Percentiles rank a stretch among this genome's conserved stretches.
Evolutionary conservation across 345 rosid genomes (phyloP).

Genomic region (Gossypium bickii): DNA sequence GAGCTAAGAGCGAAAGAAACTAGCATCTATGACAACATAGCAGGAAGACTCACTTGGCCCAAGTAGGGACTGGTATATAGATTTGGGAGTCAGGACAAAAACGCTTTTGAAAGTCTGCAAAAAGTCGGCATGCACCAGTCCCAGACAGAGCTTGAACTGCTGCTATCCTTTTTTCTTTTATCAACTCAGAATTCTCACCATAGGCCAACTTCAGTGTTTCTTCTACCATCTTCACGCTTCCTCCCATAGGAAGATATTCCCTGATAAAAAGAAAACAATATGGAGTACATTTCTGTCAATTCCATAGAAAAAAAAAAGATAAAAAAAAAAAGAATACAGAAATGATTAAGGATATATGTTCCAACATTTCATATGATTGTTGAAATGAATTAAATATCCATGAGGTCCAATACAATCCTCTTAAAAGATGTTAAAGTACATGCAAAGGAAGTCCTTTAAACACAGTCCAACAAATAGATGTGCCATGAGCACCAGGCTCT

Average conservation of each 20-base stretch:
- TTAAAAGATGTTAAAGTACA: not conserved
- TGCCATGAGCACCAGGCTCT: not conserved
- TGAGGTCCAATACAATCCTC: not conserved
- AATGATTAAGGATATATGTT: not conserved
- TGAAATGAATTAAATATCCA: not conserved
- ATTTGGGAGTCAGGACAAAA: conserved; percentile 81
- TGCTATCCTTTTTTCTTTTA: conserved; percentile 82
- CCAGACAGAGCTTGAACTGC: conserved; percentile 92
- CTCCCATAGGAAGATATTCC: conserved; percentile 99
- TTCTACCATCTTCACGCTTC: conserved; percentile 83
- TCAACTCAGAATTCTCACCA: conserved; percentile 72
- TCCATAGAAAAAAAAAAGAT: not conserved
- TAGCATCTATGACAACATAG: conserved; percentile 2
- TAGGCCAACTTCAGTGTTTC: conserved; percentile 90
- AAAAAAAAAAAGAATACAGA: not conserved
- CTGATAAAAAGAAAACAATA: conserved; percentile 27
- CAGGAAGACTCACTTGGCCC: conserved; percentile 74
- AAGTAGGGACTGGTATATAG: conserved; percentile 87
- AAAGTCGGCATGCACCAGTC: conserved; percentile 94
- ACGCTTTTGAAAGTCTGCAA: conserved; percentile 94
- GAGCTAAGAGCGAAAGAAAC: not conserved
- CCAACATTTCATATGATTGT: not conserved
- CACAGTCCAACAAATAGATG: not conserved
- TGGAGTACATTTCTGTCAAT: conserved; percentile 52
- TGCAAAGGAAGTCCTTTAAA: not conserved